Conservation (phyloP, 495 filamentous ascomycete genomes). For the Penicillium chermesinum region DNA sequence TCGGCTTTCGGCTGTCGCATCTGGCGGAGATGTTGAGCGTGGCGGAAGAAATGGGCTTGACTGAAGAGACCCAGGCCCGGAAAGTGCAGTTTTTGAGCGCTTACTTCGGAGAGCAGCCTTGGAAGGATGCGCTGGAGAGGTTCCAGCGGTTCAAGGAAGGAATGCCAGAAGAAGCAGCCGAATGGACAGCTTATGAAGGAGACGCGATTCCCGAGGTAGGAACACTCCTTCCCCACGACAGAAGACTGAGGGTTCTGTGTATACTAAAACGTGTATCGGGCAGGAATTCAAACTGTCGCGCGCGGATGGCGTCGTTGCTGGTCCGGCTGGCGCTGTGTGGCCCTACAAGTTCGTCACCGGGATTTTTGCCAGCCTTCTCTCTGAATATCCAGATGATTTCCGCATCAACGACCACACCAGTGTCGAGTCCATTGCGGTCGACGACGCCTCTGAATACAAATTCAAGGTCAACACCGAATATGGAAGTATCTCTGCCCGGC, state of each 20-base stretch:
- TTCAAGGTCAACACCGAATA: conserved; percentile 53
- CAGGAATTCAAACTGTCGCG: conserved; percentile 36
- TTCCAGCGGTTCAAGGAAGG: conserved; percentile 24
- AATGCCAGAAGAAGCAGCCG: conserved; percentile 26
- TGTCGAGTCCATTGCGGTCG: conserved; percentile 42
- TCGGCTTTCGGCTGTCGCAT: conserved; percentile 30
- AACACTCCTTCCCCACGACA: no score
- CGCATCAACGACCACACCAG: conserved; percentile 73
- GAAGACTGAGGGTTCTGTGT: no score
- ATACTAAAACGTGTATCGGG: background rate
- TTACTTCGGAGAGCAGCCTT: conserved; percentile 24
- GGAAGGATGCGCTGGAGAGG: conserved; percentile 19
- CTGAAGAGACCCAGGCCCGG: conserved; percentile 20
- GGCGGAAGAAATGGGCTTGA: conserved; percentile 26
- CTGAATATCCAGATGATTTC: conserved; percentile 36
- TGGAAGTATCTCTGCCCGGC: conserved; percentile 51
- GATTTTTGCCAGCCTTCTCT: conserved; percentile 54
- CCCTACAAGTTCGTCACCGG: conserved; percentile 75
- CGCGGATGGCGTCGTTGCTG: conserved; percentile 40
- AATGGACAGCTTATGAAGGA: conserved; percentile 24
- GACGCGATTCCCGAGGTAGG: conserved; percentile 23
- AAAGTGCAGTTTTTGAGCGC: conserved; percentile 31
- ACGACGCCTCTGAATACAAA: conserved; percentile 1
- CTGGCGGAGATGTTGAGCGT: conserved; percentile 27
- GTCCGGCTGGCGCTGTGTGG: conserved; percentile 54